Percentiles rank a stretch among this genome's conserved stretches.
Evolutionary conservation across 1,284 basidiomycete genomes (phyloP).

Genomic region (Trichosporon coremiiforme): DNA sequence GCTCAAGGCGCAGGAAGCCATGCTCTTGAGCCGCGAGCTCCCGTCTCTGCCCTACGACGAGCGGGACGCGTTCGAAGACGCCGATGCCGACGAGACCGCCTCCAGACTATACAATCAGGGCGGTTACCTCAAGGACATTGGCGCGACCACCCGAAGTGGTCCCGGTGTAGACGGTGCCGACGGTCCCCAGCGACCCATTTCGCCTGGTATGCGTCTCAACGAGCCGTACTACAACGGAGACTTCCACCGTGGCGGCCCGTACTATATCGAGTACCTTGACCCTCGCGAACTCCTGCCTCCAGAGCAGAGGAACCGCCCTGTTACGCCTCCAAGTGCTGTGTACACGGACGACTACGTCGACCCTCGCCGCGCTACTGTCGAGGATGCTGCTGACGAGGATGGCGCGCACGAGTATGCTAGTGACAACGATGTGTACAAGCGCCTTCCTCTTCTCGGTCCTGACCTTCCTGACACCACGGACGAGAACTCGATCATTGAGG

Average conservation of each 20-base stretch:
- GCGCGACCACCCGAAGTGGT: not conserved
- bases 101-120: not conserved
- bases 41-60: slow-evolving; percentile 13
- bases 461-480: not conserved
- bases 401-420: not conserved
- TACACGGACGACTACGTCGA: not conserved
- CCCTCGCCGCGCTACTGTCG: slow-evolving; percentile 7
- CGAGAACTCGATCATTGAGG: not conserved
- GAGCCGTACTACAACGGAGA: slow-evolving; percentile 11
- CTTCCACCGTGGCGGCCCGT: slow-evolving; percentile 12
- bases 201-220: slow-evolving; percentile 1
- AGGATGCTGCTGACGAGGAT: slow-evolving; percentile 1
- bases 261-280: slow-evolving; percentile 6
- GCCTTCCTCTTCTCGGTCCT: not conserved
- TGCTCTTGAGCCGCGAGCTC: slow-evolving; percentile 4
- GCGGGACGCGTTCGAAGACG: slow-evolving; percentile 2
- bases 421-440: slow-evolving; percentile 7
- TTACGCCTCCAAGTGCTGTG: not conserved
- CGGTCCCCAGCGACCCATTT: not conserved
- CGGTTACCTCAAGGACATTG: slow-evolving; percentile 9
- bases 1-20: slow-evolving; percentile 11
- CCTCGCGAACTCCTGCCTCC: not conserved
- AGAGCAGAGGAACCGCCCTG: not conserved
- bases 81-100: not conserved
- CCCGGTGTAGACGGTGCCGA: not conserved